Evolutionary conservation across 257 asterid genomes (phyloP), one percentile per base, ranked within the genome.

Genomic region (Solanum tarijense): DNA sequence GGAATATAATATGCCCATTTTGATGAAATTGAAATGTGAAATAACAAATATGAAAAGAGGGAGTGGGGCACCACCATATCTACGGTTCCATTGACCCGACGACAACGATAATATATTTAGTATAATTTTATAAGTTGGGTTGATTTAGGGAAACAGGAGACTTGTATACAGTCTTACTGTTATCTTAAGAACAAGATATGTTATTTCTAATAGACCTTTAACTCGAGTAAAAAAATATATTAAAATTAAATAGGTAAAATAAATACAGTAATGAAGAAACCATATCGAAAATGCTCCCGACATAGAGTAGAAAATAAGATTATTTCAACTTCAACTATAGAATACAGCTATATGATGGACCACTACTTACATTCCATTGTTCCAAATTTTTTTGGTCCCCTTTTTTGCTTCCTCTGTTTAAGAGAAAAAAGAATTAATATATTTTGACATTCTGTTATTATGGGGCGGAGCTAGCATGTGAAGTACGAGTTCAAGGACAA

Each of bases 171-270:
- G 2, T n/a, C 23, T 6, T 0, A 31, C 0, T 7, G 0, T 8
- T 14, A 66, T 1, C 35, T 66, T 12, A 12, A 68, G 3, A 27
- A 27, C 4, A 68, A 1, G 23, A 71, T 1, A 71, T 9, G 0
- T 2, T 71, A 18, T 32, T 32, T 71, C 0, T 0, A 2, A 4
- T 32, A 71, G 0, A 1, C 0, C 4, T 0, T 32, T 0, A 9
- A 4, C 0, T 69, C 1, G 5, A 14, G 9, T 16, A 2, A 3
- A 5, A 13, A 29, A 2, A 29, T 0, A 68, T 13, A 7, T 29
- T 6, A 29, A 68, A 68, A 29, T 68, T 1, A 12, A 12, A 13
- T 7, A 69, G 2, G 1, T 69, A 68, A 68, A 7, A 14, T 29
- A 3, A 69, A 69, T 14, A 31, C 3, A 69, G 0, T 69, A 69